Base-by-base conservation (phyloP, 2,329 filamentous ascomycete species). In the Fusarium sp. region DNA sequence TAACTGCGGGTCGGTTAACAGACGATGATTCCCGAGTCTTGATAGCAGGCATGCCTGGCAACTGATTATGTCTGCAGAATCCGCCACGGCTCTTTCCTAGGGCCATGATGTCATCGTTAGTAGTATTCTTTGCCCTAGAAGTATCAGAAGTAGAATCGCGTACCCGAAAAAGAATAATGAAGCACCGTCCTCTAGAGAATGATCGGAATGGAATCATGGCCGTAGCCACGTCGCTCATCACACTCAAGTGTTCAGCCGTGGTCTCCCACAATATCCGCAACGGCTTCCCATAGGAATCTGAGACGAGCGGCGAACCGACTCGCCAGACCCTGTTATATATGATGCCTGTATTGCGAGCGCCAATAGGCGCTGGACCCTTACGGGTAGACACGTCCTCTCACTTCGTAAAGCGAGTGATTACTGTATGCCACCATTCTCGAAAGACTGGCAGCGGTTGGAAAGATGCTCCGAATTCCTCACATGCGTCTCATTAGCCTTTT, bases 191-290 rank as follows among this genome's bases (percentile, higher is more conserved):
- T 87, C 89, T 61, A 87, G 86, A 90, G 90, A 92, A 88, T 93
- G 90, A 93, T 93, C 91, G 90, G 91, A 93, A 93, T 93, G 90
- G 91, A 93, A 92, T 92, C 84, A 68, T 66, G 54, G 57, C 64
- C 58, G 7, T 38, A 32, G 54, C 78, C 69, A 94, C 88, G 91
- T 92, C 88, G 91, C 91, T 91, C 93, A 94, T 95, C 93, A 92
- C 91, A 94, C 92, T 94, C 86, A 92, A 93, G 91, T 94, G 90
- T 32, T 91, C 87, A 72, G 80, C 85, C 89, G 93, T 92, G 90
- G 94, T 94, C 92, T 94, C 91, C 91, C 89, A 94, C 92, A 90
- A 94, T 94, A 92, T 94, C 91, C 91, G 91, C 91, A 93, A 92
- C 86, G 89, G 89, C 92, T 92, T 90, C 91, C 91, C 92, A 94